A percentile compares a stretch with the other conserved stretches of the same genome.
These are phyloP conservation scores for Punica granatum DNA, from an alignment of 345 rosid genomes.

Conservation along the genomic window DNA sequence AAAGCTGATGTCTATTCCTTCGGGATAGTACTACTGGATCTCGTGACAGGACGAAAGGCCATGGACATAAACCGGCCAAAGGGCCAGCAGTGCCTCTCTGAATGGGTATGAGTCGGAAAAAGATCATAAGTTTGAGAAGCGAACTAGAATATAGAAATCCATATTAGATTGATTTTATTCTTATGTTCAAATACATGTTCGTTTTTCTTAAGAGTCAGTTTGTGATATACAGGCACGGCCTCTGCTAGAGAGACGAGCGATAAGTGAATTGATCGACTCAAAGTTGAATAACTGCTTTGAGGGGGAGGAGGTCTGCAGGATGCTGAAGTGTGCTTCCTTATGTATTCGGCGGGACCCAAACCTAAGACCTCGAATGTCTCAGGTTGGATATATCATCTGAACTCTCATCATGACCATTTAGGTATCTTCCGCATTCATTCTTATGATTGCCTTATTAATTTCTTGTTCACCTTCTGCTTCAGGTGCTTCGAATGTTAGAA, in stretches of 20 bases:
- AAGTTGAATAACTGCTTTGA: conserved; percentile 41
- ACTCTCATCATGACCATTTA: background rate
- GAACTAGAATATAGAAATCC: background rate
- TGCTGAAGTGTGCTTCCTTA: conserved; percentile 83
- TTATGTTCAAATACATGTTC: background rate
- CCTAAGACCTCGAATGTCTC: conserved; percentile 92
- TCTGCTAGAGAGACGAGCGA: conserved; percentile 57
- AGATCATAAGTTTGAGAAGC: background rate
- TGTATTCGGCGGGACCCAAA: conserved; percentile 85
- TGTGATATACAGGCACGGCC: conserved; percentile 79
- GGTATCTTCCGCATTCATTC: background rate
- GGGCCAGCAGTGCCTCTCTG: conserved; percentile 92
- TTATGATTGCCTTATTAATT: background rate
- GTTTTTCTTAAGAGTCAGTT: background rate
- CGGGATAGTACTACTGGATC: conserved; percentile 92
- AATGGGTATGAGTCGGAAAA: conserved; percentile 57
- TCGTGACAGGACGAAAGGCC: conserved; percentile 91
- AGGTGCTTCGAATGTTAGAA: conserved; percentile 90
- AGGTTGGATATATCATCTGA: conserved; percentile 34
- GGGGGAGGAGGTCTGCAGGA: conserved; percentile 62
- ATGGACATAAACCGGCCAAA: conserved; percentile 81
- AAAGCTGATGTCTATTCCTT: conserved; percentile 95
- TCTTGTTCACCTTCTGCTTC: conserved; percentile 10
- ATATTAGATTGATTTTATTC: background rate
- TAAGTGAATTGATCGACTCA: conserved; percentile 74